Conservation (phyloP, 306 rosid species). For the Quercus berberidifolia region DNA sequence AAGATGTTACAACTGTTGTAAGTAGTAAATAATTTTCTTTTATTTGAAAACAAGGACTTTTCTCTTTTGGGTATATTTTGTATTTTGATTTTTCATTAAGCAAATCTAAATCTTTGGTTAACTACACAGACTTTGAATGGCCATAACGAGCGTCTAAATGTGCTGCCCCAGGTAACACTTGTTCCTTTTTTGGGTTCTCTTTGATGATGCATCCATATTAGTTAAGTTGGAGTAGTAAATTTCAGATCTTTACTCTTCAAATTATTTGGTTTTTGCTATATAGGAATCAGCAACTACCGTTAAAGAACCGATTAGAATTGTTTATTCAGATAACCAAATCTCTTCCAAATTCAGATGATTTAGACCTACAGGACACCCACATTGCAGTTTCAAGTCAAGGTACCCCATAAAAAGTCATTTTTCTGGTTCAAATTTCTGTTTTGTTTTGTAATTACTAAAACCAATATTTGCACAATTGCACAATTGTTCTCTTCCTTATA, state of each 20-base stretch:
- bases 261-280: too few species aligned
- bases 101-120: not conserved
- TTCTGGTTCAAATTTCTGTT: not conserved
- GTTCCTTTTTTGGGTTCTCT: not conserved
- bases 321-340: too few species aligned
- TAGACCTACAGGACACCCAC: too few species aligned
- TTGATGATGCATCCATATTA: slow-evolving; percentile 1
- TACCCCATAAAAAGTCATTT: too few species aligned
- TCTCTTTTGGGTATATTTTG: not conserved
- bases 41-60: not conserved
- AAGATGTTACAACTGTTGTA: slow-evolving; percentile 45
- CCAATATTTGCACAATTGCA: not conserved
- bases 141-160: slow-evolving; percentile 54
- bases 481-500: not conserved
- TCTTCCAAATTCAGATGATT: too few species aligned
- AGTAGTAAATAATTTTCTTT: slow-evolving; percentile 22
- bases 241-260: too few species aligned
- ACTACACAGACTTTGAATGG: slow-evolving; percentile 46
- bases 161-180: slow-evolving; percentile 62
- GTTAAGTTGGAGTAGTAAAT: not conserved
- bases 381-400: too few species aligned
- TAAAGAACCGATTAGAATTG: too few species aligned
- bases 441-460: not conserved
- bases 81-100: slow-evolving; percentile 5
- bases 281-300: too few species aligned